phyloP scores from a whole-genome alignment of 345 rosid species.

The Leavenworthia alabamica region DNA sequence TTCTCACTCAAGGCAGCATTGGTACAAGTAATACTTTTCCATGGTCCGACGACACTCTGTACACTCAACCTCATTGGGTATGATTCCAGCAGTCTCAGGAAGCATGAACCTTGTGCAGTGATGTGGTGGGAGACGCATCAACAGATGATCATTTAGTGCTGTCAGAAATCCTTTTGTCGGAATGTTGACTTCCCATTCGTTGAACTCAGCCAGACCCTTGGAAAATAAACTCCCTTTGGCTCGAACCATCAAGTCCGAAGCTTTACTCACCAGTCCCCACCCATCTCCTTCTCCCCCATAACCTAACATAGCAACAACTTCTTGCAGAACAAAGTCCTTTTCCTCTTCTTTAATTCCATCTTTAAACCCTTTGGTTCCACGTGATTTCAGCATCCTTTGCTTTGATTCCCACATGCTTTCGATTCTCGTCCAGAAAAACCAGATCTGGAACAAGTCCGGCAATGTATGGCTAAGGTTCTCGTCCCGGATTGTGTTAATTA shows the following conservation, averaged over 20 bases:
- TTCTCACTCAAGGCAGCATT: constrained; percentile 45
- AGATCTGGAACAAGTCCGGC: constrained; percentile 34
- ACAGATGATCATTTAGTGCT: constrained; percentile 43
- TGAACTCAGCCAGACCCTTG: constrained; percentile 28
- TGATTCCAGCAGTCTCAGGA: constrained; percentile 42
- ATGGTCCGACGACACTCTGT: constrained; percentile 49
- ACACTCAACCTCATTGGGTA: constrained; percentile 51
- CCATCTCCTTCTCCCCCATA: constrained; percentile 54
- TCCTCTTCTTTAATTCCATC: constrained; percentile 26
- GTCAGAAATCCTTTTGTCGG: constrained; percentile 37
- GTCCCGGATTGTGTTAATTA: constrained; percentile 21
- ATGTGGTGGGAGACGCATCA: constrained; percentile 37
- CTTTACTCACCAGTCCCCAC: constrained; percentile 53
- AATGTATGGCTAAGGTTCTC: constrained; percentile 44
- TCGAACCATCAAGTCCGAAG: constrained; percentile 41
- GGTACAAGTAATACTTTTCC: constrained; percentile 60
- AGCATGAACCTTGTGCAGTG: constrained; percentile 55
- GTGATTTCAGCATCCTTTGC: constrained; percentile 32
- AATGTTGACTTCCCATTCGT: constrained; percentile 33
- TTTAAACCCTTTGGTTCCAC: constrained; percentile 11
- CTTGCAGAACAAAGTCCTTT: constrained; percentile 47
- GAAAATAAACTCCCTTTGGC: constrained; percentile 42
- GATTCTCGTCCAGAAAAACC: constrained; percentile 87
- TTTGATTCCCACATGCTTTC: constrained; percentile 84
- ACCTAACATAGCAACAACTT: constrained; percentile 46